Evolutionary conservation across 169 alveolate genomes (phyloP).

Genomic region (Eimeria necatrix): DNA sequence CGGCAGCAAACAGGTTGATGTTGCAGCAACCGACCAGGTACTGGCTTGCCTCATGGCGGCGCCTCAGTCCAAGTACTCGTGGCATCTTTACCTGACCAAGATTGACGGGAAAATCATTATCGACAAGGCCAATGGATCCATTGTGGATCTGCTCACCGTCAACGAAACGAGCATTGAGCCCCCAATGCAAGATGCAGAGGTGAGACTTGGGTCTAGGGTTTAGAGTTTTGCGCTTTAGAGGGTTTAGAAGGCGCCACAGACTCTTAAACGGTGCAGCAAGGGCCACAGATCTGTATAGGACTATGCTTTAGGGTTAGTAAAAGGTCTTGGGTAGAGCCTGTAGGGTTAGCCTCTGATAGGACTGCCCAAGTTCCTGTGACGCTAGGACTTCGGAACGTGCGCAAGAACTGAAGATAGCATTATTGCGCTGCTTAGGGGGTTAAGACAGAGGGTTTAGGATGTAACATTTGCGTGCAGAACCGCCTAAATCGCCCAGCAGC

Average conservation of each 20-base stretch:
- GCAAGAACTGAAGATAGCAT: no score
- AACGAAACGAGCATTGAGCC: conserved; percentile 95
- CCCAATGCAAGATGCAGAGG: conserved; percentile 92
- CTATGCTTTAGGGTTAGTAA: not conserved
- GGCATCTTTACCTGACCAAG: conserved; percentile 93
- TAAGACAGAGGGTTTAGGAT: not conserved
- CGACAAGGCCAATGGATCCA: conserved; percentile 95
- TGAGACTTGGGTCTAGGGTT: not conserved
- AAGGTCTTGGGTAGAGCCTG: no score
- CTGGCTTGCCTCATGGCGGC: conserved; percentile 93
- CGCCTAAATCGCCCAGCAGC: conserved; percentile 93
- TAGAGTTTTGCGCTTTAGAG: not conserved
- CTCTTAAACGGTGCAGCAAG: not conserved
- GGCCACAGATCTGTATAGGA: not conserved
- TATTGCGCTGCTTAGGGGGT: not conserved
- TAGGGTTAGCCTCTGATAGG: not conserved
- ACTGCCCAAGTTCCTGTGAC: no score
- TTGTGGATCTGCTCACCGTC: conserved; percentile 93
- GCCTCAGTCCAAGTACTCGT: conserved; percentile 93
- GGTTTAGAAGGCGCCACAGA: not conserved
- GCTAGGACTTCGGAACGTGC: no score
- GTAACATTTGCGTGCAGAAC: conserved; percentile 82
- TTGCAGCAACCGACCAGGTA: conserved; percentile 94
- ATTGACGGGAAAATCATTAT: conserved; percentile 91
- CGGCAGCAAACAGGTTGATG: conserved; percentile 84